phyloP scores from a whole-genome alignment of 1,284 basidiomycete genomes.

The Papiliotrema terrestris region DNA sequence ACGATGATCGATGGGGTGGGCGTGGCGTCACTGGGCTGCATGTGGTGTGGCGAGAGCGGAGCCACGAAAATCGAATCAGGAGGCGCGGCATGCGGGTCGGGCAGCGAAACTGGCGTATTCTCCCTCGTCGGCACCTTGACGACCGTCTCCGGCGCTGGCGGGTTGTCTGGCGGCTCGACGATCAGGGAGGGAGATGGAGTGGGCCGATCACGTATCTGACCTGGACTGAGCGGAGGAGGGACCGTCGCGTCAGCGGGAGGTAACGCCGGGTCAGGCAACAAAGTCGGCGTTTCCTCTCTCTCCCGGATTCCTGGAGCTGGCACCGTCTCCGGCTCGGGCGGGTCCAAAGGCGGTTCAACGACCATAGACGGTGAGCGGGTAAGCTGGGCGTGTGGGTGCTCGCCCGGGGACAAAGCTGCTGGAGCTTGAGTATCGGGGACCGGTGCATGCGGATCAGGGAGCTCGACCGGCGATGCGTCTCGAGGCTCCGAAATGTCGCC shows the following conservation, averaged over 20 bases:
- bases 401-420: slow-evolving; percentile 12
- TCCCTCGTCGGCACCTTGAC: background rate
- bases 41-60: background rate
- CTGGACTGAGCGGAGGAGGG: slow-evolving; percentile 6
- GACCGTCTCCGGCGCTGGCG: background rate
- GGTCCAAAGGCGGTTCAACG: slow-evolving; percentile 1
- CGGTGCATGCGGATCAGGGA: slow-evolving; percentile 14
- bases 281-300: slow-evolving; percentile 3
- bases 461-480: slow-evolving; percentile 2
- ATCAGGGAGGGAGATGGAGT: slow-evolving; percentile 2
- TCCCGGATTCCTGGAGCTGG: background rate
- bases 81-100: background rate
- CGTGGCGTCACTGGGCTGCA: background rate
- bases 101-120: slow-evolving; percentile 1
- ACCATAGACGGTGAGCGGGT: slow-evolving; percentile 1
- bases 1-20: slow-evolving; percentile 4
- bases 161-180: background rate
- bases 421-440: slow-evolving; percentile 11
- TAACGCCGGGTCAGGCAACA: slow-evolving; percentile 12
- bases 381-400: background rate
- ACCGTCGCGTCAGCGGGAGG: slow-evolving; percentile 14
- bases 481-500: background rate
- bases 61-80: background rate
- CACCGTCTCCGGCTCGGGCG: background rate
- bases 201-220: slow-evolving; percentile 5